A percentile compares a stretch with the other conserved stretches of the same genome.
phyloP scores from a whole-genome alignment of 495 filamentous ascomycete species.

The Penicillium bialowiezense region DNA sequence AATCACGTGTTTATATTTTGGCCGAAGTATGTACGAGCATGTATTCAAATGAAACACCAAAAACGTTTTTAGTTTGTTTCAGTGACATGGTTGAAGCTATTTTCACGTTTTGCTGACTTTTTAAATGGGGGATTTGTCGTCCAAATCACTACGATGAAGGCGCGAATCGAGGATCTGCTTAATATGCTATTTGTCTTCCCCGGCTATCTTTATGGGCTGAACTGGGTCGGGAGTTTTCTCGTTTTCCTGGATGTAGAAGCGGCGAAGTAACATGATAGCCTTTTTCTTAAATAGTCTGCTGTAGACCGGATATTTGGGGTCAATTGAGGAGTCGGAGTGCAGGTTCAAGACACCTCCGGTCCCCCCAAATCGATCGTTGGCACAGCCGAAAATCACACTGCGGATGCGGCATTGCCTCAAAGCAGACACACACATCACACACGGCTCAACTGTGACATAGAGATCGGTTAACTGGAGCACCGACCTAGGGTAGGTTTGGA shows the following conservation, averaged over 20 bases:
- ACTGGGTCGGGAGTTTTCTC: too few species aligned
- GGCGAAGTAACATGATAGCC: conserved; percentile 82
- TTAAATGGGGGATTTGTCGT: too few species aligned
- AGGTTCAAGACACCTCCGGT: conserved; percentile 87
- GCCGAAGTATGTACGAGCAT: not conserved
- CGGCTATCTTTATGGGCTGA: too few species aligned
- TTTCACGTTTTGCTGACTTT: too few species aligned
- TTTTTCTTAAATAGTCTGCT: conserved; percentile 84
- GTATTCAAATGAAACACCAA: too few species aligned
- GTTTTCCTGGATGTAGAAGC: conserved; percentile 98
- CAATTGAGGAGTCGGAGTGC: conserved; percentile 69
- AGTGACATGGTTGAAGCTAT: too few species aligned
- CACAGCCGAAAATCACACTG: conserved; percentile 88
- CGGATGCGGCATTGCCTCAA: conserved; percentile 79
- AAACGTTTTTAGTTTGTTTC: too few species aligned
- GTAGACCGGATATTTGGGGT: conserved; percentile 69
- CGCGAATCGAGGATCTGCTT: too few species aligned
- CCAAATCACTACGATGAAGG: too few species aligned
- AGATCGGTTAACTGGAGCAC: conserved; percentile 71
- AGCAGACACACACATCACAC: conserved; percentile 94
- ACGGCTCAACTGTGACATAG: conserved; percentile 97
- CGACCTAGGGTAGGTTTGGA: conserved; percentile 52
- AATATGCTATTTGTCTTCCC: too few species aligned
- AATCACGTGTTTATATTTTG: conserved; percentile 29
- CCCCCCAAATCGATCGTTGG: conserved; percentile 94